A percentile compares a stretch with the other conserved stretches of the same genome.
These are phyloP conservation scores for Rhamnella rubrinervis DNA, from an alignment of 331 rosid species.

Conservation along the genomic window DNA sequence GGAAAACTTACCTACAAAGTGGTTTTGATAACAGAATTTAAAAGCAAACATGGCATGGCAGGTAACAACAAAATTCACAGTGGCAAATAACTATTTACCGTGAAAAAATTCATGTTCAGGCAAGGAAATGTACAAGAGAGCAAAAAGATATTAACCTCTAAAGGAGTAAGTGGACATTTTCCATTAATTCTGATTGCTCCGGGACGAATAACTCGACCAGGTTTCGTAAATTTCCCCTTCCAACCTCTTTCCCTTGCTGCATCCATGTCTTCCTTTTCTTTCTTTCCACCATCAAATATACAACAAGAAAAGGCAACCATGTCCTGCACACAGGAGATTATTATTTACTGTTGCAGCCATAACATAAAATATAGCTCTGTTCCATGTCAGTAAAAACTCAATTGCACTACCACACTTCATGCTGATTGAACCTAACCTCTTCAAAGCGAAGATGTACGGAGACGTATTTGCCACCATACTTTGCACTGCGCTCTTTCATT, in stretches of 20 bases:
- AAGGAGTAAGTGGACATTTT: slow-evolving; percentile 95
- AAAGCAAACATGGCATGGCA: too few relatives aligned
- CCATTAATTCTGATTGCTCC: slow-evolving; percentile 95
- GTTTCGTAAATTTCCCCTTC: slow-evolving; percentile 96
- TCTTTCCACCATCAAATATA: slow-evolving; percentile 82
- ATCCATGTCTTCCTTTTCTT: slow-evolving; percentile 75
- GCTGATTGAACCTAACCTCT: slow-evolving; percentile 57
- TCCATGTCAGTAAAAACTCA: slow-evolving; percentile 12
- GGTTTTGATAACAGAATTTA: too few relatives aligned
- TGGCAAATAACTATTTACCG: background rate
- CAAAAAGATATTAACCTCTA: slow-evolving; percentile 63
- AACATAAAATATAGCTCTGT: slow-evolving; percentile 19
- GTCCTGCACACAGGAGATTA: slow-evolving; percentile 54
- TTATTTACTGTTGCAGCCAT: slow-evolving; percentile 23
- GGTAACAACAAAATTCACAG: background rate
- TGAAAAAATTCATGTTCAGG: background rate
- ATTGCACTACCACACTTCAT: slow-evolving; percentile 3
- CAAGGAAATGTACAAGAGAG: slow-evolving; percentile 1
- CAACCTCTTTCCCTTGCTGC: slow-evolving; percentile 99
- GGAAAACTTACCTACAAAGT: too few relatives aligned
- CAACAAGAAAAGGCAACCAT: slow-evolving; percentile 99
- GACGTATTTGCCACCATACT: slow-evolving; percentile 81
- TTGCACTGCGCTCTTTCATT: slow-evolving; percentile 82
- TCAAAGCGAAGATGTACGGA: slow-evolving; percentile 98
- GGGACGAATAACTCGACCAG: slow-evolving; percentile 94